phyloP scores from a whole-genome alignment of 345 rosid species.

The Bruguiera parviflora region DNA sequence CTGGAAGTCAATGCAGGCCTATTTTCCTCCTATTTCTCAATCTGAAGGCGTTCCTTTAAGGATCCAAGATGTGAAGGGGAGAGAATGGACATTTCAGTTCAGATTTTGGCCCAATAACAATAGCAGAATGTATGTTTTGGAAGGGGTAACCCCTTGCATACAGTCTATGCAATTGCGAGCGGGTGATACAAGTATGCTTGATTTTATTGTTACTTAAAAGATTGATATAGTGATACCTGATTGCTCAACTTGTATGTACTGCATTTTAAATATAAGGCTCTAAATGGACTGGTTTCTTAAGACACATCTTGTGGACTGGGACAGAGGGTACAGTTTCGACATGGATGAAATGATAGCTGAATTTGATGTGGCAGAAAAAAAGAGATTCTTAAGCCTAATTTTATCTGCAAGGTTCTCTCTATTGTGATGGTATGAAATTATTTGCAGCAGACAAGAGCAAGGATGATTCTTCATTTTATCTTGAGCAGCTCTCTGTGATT shows the following conservation, averaged over 20 bases:
- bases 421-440: background rate
- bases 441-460: background rate
- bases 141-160: constrained; percentile 97
- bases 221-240: background rate
- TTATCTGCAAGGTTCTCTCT: background rate
- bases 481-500: background rate
- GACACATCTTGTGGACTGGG: background rate
- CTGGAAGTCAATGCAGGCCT: constrained; percentile 56
- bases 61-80: constrained; percentile 83
- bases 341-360: background rate
- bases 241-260: background rate
- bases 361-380: background rate
- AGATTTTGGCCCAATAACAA: constrained; percentile 99
- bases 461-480: background rate
- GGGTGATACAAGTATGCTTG: constrained; percentile 75
- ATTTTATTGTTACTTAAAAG: constrained; percentile 8
- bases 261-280: background rate
- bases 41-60: constrained; percentile 85
- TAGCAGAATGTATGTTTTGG: constrained; percentile 96
- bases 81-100: constrained; percentile 95
- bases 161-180: constrained; percentile 87
- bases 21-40: constrained; percentile 86
- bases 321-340: background rate
- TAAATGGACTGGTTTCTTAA: background rate
- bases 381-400: background rate